These are phyloP conservation scores for Paramecium biaurelia DNA, from an alignment of 73 alveolate genomes.

Conservation along the genomic window DNA sequence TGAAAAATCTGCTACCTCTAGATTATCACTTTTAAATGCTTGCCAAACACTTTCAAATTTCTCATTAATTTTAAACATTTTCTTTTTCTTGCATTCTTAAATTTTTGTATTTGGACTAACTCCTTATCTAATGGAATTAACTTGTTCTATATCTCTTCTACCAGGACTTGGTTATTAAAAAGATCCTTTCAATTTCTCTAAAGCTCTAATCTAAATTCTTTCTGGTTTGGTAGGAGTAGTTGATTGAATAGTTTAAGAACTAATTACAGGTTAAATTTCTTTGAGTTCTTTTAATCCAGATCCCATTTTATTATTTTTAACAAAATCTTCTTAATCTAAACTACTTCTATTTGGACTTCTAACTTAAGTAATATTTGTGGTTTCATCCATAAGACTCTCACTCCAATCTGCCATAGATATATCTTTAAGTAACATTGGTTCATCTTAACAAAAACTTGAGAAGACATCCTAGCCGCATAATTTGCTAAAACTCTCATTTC, in stretches of 20 bases:
- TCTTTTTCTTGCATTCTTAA: background rate
- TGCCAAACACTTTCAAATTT: slow-evolving; percentile 23
- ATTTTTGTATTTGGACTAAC: slow-evolving; percentile 8
- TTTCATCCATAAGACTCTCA: slow-evolving; percentile 11
- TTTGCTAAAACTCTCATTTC: slow-evolving; percentile 24
- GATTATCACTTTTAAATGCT: slow-evolving; percentile 42
- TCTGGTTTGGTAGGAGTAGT: background rate
- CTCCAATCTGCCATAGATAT: slow-evolving; percentile 53
- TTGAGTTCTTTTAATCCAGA: background rate
- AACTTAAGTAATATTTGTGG: background rate
- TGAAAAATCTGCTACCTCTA: slow-evolving; percentile 44
- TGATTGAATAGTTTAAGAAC: background rate
- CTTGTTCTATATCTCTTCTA: background rate
- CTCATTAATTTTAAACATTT: slow-evolving; percentile 23
- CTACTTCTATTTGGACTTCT: slow-evolving; percentile 16
- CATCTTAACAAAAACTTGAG: slow-evolving; percentile 43
- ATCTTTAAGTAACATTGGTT: slow-evolving; percentile 45
- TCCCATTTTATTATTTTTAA: background rate
- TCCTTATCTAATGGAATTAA: background rate
- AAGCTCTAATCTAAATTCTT: background rate
- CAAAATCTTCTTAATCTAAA: background rate
- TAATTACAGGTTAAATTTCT: background rate
- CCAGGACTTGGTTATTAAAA: slow-evolving; percentile 1
- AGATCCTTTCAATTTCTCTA: background rate
- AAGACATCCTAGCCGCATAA: slow-evolving; percentile 28